Base-by-base conservation (phyloP, 2,329 filamentous ascomycete genomes). In the Aspergillus sp. region DNA sequence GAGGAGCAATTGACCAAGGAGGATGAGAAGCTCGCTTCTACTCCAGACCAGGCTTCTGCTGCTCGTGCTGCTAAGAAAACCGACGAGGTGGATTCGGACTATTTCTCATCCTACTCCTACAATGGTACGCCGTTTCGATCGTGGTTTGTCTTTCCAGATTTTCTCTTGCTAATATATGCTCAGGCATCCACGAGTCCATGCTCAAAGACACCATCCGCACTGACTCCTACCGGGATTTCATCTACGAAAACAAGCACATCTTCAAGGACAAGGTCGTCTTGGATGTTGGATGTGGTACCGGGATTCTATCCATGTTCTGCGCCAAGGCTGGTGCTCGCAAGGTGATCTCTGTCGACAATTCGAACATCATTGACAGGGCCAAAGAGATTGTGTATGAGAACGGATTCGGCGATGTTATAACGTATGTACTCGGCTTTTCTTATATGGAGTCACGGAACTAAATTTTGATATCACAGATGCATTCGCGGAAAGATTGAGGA, bases 281-380 rank as follows among this genome's bases (percentile, higher is more conserved):
- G 7, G 93, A 98, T 73, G 93, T 97, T 66, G 93, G 93, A 54
- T 97, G 93, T 72, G 91, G 80, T n/a, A 86, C 84, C 7, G 92
- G 92, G 28, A 97, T 97, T 67, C 81, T 98, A 15, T 94, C 91
- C 72, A 93, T 98, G 88, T 97, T 98, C 81, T 96, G 92, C 74
- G 93, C 93, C 58, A 91, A 90, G 76, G 94, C 93, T 17, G 94
- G 93, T 45, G 94, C 94, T 7, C 87, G 89, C 70, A 87, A 88
- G 69, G 93, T 98, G 58, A 89, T 96, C 74, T 92, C 93, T 4
- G 93, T 98, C 8, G 93, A 98, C 78, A 95, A 95, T 73, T 95
- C 92, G 3, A 89, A 89, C 68, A 97, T 98, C 74, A 92, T 97
- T 70, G 83, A 91, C 72, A 93, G 93, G 73, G 93, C 93, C 4